Conservation (phyloP, 768 basidiomycete species). For the Butyriboletus loyo region DNA sequence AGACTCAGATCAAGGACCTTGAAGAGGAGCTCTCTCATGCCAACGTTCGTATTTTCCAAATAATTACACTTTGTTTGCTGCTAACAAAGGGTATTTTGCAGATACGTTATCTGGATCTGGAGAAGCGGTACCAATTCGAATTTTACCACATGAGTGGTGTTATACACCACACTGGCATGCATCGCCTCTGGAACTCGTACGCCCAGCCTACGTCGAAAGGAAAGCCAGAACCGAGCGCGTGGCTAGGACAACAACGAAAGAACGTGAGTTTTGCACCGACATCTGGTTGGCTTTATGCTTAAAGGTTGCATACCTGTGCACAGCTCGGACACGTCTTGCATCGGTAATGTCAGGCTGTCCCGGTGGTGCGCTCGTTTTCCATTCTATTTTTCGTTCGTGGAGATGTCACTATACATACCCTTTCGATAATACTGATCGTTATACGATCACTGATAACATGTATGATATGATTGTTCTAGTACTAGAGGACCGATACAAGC, state of each 20-base stretch:
- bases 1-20: conserved; percentile 61
- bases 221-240: conserved; percentile 56
- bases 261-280: conserved; percentile 27
- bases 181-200: conserved; percentile 58
- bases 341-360: conserved; percentile 12
- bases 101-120: conserved; percentile 54
- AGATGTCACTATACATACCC: conserved; percentile 13
- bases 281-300: not conserved
- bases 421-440: conserved; percentile 8
- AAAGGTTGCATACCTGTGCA: not conserved
- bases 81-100: conserved; percentile 20
- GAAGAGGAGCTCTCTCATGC: conserved; percentile 60
- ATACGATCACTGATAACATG: not conserved
- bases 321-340: conserved; percentile 31
- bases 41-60: conserved; percentile 39
- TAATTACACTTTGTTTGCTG: not conserved
- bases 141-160: conserved; percentile 79
- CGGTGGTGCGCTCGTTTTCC: not conserved
- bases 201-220: conserved; percentile 43
- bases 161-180: conserved; percentile 69
- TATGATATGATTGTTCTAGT: conserved; percentile 7
- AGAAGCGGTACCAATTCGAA: conserved; percentile 65
- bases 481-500: not conserved
- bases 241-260: conserved; percentile 67
- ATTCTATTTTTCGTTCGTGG: conserved; percentile 3